Conservation (phyloP, 352 stramenopile species). For the Phytophthora aleatoria region DNA sequence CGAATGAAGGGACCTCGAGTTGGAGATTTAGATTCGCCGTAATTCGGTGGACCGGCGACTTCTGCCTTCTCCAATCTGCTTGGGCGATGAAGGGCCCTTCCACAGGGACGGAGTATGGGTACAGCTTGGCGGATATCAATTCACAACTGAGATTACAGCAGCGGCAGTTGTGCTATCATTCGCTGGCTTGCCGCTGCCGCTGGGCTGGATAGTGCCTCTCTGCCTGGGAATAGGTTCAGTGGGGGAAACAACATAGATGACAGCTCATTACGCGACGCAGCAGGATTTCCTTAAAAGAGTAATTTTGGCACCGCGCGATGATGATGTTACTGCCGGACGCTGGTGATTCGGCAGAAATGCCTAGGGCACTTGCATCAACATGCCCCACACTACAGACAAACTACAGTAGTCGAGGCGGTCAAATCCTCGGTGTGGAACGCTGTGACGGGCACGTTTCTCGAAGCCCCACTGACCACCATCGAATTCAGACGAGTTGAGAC, state of each 20-base stretch:
- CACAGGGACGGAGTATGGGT: constrained; percentile 8
- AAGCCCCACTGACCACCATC: not conserved
- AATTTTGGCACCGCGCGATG: not conserved
- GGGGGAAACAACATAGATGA: not conserved
- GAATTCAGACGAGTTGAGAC: constrained; percentile 1
- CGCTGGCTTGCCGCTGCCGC: not conserved
- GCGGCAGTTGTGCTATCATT: not conserved
- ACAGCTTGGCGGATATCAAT: constrained; percentile 9
- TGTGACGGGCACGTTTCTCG: constrained; percentile 1
- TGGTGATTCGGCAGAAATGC: too few species aligned
- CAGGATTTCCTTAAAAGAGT: not conserved
- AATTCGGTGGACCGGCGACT: constrained; percentile 1
- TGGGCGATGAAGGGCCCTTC: not conserved
- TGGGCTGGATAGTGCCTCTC: not conserved
- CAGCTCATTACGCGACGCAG: not conserved
- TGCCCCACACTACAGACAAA: not conserved
- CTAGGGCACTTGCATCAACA: too few species aligned
- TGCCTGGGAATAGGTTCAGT: not conserved
- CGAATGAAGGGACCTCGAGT: constrained; percentile 4
- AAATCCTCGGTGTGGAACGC: not conserved
- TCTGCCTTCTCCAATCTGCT: not conserved
- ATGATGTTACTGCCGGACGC: too few species aligned
- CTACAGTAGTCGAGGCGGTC: not conserved
- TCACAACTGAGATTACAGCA: constrained; percentile 16
- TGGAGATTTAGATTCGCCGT: constrained; percentile 4